These are phyloP conservation scores for Calamus simplicifolius DNA, from an alignment of 176 grass and related monocot species.

Conservation along the genomic window DNA sequence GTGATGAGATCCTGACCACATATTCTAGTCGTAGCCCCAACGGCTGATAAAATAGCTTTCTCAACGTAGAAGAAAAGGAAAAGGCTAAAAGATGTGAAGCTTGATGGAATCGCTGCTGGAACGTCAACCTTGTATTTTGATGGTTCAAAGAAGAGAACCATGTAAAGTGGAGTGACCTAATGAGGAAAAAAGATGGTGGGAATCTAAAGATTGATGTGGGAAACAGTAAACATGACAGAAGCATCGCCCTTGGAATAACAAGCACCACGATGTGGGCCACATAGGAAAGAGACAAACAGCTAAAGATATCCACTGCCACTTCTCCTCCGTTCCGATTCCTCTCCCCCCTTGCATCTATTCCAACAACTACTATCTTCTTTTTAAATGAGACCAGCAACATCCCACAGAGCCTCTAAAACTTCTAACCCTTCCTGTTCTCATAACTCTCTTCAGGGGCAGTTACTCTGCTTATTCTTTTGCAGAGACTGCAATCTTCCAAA, in stretches of 20 bases:
- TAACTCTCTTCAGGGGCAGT: background rate
- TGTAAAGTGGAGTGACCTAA: constrained; percentile 11
- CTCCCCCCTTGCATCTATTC: background rate
- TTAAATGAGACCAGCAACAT: constrained; percentile 11
- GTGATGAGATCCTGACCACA: no score
- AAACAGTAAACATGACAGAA: background rate
- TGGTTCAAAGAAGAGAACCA: constrained; percentile 13
- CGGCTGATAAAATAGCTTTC: no score
- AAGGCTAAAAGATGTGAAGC: no score
- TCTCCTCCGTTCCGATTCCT: background rate
- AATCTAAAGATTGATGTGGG: constrained; percentile 8
- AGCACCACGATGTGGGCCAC: background rate
- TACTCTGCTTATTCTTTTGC: background rate
- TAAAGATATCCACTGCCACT: constrained; percentile 1
- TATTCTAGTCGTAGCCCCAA: no score
- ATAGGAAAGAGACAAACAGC: background rate
- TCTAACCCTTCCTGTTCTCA: background rate
- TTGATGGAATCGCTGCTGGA: background rate
- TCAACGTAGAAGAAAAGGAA: no score
- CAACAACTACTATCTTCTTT: constrained; percentile 1
- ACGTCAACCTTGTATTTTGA: constrained; percentile 11
- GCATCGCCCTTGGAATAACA: background rate
- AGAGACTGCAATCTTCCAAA: background rate
- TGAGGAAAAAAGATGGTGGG: constrained; percentile 7
- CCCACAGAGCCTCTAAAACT: background rate